These are phyloP conservation scores for Hypoxylon sp. DNA, from an alignment of 2,329 filamentous ascomycete species.

Conservation along the genomic window DNA sequence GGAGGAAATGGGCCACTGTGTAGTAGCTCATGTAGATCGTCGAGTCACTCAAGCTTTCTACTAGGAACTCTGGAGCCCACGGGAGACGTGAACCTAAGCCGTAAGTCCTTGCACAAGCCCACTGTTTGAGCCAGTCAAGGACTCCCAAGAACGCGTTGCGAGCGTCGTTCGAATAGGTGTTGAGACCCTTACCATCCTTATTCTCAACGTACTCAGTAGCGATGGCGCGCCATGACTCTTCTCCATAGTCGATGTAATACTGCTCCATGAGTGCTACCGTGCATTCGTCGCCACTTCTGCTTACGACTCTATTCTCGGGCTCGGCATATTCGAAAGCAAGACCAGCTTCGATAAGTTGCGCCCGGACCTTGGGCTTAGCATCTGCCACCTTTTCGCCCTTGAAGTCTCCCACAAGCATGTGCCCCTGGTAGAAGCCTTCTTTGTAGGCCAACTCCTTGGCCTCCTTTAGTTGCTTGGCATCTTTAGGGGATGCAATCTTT, in stretches of 20 bases:
- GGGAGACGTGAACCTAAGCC: constrained; percentile 94
- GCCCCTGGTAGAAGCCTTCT: constrained; percentile 96
- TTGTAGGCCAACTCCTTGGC: constrained; percentile 98
- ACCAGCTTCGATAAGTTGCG: constrained; percentile 79
- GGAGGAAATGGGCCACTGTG: constrained; percentile 74
- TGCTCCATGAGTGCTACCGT: constrained; percentile 94
- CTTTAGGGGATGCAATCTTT: constrained; percentile 97
- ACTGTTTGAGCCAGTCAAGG: constrained; percentile 92
- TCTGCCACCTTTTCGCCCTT: constrained; percentile 87
- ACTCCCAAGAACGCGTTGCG: constrained; percentile 81
- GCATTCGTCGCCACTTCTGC: constrained; percentile 90
- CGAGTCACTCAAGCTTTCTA: constrained; percentile 91
- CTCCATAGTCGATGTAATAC: constrained; percentile 98
- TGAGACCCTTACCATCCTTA: constrained; percentile 74
- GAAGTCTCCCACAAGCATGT: constrained; percentile 88
- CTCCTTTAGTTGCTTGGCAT: constrained; percentile 88
- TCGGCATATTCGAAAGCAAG: constrained; percentile 94
- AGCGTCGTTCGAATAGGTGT: constrained; percentile 74
- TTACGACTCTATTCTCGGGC: constrained; percentile 89
- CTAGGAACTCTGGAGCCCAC: constrained; percentile 91
- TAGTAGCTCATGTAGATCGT: constrained; percentile 94
- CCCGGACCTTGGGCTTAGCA: constrained; percentile 86
- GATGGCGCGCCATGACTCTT: constrained; percentile 84
- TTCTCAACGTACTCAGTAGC: constrained; percentile 80
- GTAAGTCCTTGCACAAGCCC: constrained; percentile 93